Conservation (phyloP, 305 asterid genomes). For the Petunia hybrid region DNA sequence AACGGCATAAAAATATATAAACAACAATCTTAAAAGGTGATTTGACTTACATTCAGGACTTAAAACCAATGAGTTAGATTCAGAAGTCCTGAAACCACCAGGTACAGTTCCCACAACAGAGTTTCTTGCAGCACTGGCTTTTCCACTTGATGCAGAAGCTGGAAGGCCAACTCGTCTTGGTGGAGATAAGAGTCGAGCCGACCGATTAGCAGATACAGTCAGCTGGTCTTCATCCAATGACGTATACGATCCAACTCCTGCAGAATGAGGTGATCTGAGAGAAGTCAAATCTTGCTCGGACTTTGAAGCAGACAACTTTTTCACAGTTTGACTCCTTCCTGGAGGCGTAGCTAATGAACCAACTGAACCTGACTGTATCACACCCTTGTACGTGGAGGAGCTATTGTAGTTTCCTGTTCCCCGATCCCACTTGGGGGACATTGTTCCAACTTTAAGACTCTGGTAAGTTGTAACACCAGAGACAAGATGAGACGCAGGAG, state of each 20-base stretch:
- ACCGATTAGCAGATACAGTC: slow-evolving; percentile 50
- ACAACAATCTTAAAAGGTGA: slow-evolving; percentile 30
- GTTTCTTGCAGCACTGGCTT: slow-evolving; percentile 51
- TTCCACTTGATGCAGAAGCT: slow-evolving; percentile 50
- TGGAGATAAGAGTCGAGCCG: slow-evolving; percentile 58
- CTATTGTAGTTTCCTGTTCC: slow-evolving; percentile 44
- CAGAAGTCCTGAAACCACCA: slow-evolving; percentile 55
- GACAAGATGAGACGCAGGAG: slow-evolving; percentile 70
- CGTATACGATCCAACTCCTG: slow-evolving; percentile 61
- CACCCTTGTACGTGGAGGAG: slow-evolving; percentile 50
- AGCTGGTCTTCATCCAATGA: slow-evolving; percentile 63
- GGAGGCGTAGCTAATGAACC: slow-evolving; percentile 56
- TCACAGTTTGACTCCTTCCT: slow-evolving; percentile 63
- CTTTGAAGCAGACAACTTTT: slow-evolving; percentile 67
- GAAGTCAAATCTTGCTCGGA: slow-evolving; percentile 91
- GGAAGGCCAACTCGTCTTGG: slow-evolving; percentile 51
- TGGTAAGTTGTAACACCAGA: slow-evolving; percentile 55
- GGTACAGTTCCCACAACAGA: slow-evolving; percentile 54
- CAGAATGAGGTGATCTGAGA: slow-evolving; percentile 71
- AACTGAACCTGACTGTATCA: slow-evolving; percentile 66
- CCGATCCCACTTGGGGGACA: slow-evolving; percentile 75
- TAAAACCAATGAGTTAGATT: slow-evolving; percentile 60
- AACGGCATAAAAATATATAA: slow-evolving; percentile 15
- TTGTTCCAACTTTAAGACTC: slow-evolving; percentile 56
- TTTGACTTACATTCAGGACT: slow-evolving; percentile 74